phyloP scores from a whole-genome alignment of 495 filamentous ascomycete genomes.

The Endocarpon pusillum region DNA sequence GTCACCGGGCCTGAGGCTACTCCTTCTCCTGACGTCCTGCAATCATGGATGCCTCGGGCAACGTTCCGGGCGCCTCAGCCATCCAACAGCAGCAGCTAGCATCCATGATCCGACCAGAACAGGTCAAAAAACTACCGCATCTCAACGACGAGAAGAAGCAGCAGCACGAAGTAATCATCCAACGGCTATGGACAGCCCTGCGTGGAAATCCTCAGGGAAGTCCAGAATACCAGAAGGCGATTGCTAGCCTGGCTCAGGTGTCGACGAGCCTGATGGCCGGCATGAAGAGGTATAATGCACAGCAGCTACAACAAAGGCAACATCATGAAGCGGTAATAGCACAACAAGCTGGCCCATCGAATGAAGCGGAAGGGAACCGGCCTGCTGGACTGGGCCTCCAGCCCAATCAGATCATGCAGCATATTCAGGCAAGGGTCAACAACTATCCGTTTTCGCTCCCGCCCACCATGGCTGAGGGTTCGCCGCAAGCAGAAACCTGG shows the following conservation, averaged over 20 bases:
- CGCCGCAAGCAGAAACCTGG: slow-evolving; percentile 30
- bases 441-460: slow-evolving; percentile 29
- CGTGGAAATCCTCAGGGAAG: slow-evolving; percentile 38
- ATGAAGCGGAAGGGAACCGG: slow-evolving; percentile 15
- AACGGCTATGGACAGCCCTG: slow-evolving; percentile 40
- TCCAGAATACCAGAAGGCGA: slow-evolving; percentile 41
- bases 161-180: slow-evolving; percentile 49
- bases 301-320: slow-evolving; percentile 22
- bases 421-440: slow-evolving; percentile 30
- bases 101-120: slow-evolving; percentile 33
- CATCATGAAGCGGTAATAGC: slow-evolving; percentile 12
- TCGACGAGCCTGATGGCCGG: slow-evolving; percentile 44
- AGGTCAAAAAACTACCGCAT: slow-evolving; percentile 32
- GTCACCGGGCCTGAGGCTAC: too few relatives aligned
- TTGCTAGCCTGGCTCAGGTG: slow-evolving; percentile 46
- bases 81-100: slow-evolving; percentile 26
- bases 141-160: slow-evolving; percentile 41
- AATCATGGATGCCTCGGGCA: too few relatives aligned
- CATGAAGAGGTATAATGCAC: slow-evolving; percentile 30
- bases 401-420: slow-evolving; percentile 25
- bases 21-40: too few relatives aligned
- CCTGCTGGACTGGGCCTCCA: slow-evolving; percentile 23
- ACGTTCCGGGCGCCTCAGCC: too few relatives aligned
- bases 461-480: slow-evolving; percentile 21
- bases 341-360: slow-evolving; percentile 15